phyloP scores from a whole-genome alignment of 1,139 yeast species.

The Scheffersomyces titani region DNA sequence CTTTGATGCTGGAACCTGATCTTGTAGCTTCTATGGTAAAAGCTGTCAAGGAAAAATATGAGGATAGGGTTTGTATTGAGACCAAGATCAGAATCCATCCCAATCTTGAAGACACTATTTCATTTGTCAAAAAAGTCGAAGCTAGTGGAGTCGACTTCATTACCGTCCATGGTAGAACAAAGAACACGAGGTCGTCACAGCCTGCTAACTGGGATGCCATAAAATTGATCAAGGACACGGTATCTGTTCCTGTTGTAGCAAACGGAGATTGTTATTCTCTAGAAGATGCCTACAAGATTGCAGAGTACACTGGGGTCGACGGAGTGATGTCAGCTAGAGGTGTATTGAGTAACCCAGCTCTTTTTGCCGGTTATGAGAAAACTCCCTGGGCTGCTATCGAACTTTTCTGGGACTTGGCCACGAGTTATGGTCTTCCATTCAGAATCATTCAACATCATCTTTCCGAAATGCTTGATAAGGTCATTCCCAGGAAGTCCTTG shows the following conservation, averaged over 20 bases:
- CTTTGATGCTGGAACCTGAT: conserved; percentile 82
- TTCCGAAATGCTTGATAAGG: conserved; percentile 76
- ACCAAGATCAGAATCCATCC: conserved; percentile 88
- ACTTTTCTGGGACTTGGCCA: conserved; percentile 73
- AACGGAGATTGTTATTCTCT: conserved; percentile 88
- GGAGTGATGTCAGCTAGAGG: conserved; percentile 98
- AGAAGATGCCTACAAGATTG: conserved; percentile 63
- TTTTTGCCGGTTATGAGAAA: conserved; percentile 68
- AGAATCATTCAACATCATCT: conserved; percentile 85
- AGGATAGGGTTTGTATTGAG: conserved; percentile 71
- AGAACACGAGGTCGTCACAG: conserved; percentile 77
- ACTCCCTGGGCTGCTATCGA: conserved; percentile 95
- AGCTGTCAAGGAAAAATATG: conserved; percentile 76
- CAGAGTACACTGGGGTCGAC: conserved; percentile 70
- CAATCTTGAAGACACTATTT: conserved; percentile 69
- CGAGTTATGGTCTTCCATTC: conserved; percentile 82
- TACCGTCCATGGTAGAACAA: conserved; percentile 92
- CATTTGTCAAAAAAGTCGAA: conserved; percentile 73
- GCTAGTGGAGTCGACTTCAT: conserved; percentile 90
- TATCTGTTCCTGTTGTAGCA: conserved; percentile 82
- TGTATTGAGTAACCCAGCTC: conserved; percentile 77
- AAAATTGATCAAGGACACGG: conserved; percentile 58
- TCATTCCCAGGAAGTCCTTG: conserved; percentile 53
- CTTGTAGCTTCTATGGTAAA: conserved; percentile 80
- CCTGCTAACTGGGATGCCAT: conserved; percentile 88